Evolutionary conservation across 495 filamentous ascomycete species (phyloP).

Genomic region (Annulohypoxylon bovei): DNA sequence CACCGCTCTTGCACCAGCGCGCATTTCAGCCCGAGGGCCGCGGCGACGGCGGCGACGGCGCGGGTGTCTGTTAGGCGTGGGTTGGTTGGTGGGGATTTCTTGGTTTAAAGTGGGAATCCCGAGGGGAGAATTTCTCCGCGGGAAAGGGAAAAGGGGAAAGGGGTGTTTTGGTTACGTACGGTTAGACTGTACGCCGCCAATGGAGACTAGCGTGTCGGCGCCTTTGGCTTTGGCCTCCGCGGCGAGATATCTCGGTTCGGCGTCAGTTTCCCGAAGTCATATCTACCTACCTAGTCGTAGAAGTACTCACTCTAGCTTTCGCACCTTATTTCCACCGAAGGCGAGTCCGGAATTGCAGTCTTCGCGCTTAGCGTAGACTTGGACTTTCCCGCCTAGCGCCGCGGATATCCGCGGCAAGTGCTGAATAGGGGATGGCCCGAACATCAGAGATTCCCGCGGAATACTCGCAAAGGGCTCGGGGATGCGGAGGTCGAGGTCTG

Average conservation of each 20-base stretch:
- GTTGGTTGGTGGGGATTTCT: background rate
- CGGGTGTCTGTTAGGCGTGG: conserved; percentile 56
- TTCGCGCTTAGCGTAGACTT: conserved; percentile 71
- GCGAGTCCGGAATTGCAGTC: conserved; percentile 70
- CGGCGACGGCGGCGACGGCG: conserved; percentile 67
- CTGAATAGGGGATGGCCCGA: conserved; percentile 69
- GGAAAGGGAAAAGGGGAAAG: background rate
- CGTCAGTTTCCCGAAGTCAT: background rate
- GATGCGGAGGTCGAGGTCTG: conserved; percentile 49
- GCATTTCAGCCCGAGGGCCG: conserved; percentile 61
- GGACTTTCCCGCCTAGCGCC: conserved; percentile 62
- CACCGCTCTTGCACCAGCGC: conserved; percentile 70
- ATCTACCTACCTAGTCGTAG: background rate
- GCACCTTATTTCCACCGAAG: conserved; percentile 72
- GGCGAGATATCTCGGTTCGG: conserved; percentile 56
- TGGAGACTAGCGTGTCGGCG: conserved; percentile 66
- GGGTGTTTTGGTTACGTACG: conserved; percentile 31
- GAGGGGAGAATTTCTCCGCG: background rate
- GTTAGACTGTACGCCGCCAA: conserved; percentile 74
- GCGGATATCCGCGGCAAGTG: conserved; percentile 65
- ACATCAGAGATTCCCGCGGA: conserved; percentile 62
- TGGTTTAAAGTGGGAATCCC: background rate
- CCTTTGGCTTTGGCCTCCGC: conserved; percentile 65
- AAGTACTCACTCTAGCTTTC: conserved; percentile 67
- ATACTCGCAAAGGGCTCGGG: conserved; percentile 68